These are phyloP conservation scores for Suzukiozyma palmioleophila DNA, from an alignment of 1,139 yeast species.

Conservation along the genomic window DNA sequence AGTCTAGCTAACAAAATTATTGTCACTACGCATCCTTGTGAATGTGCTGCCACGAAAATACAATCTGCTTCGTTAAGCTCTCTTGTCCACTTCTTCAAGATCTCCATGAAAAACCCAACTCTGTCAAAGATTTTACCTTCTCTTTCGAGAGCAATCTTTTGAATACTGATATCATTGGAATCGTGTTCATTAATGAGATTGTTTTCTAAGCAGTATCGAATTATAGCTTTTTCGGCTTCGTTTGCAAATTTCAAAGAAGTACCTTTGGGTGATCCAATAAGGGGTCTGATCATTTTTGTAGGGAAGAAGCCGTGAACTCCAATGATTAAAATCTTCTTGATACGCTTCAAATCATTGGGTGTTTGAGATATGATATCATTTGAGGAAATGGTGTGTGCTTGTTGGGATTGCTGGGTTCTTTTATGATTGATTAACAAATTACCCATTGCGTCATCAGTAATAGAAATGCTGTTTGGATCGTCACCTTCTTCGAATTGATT, in stretches of 20 bases:
- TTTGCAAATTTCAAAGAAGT: constrained; percentile 82
- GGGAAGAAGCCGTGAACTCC: constrained; percentile 98
- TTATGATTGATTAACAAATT: constrained; percentile 37
- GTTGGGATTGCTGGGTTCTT: constrained; percentile 5
- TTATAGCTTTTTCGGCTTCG: constrained; percentile 77
- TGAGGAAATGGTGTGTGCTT: constrained; percentile 7
- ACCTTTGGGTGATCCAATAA: constrained; percentile 91
- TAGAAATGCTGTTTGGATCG: constrained; percentile 34
- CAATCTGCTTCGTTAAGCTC: constrained; percentile 77
- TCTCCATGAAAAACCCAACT: constrained; percentile 72
- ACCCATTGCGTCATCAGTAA: constrained; percentile 43
- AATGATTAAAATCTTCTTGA: constrained; percentile 62
- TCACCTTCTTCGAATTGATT: constrained; percentile 21
- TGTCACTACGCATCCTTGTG: constrained; percentile 94
- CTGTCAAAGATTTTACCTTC: constrained; percentile 88
- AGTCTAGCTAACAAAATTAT: constrained; percentile 70
- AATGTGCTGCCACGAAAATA: constrained; percentile 85
- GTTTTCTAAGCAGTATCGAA: constrained; percentile 65
- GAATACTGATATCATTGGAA: constrained; percentile 54
- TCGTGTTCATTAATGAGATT: constrained; percentile 37
- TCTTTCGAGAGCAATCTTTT: constrained; percentile 87
- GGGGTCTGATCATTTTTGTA: constrained; percentile 72
- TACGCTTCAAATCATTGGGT: constrained; percentile 29
- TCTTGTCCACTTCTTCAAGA: constrained; percentile 65
- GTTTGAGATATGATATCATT: constrained; percentile 26